Evolutionary conservation across 192 early-diverging fungal species (phyloP).

Genomic region (Podila clonocystis): DNA sequence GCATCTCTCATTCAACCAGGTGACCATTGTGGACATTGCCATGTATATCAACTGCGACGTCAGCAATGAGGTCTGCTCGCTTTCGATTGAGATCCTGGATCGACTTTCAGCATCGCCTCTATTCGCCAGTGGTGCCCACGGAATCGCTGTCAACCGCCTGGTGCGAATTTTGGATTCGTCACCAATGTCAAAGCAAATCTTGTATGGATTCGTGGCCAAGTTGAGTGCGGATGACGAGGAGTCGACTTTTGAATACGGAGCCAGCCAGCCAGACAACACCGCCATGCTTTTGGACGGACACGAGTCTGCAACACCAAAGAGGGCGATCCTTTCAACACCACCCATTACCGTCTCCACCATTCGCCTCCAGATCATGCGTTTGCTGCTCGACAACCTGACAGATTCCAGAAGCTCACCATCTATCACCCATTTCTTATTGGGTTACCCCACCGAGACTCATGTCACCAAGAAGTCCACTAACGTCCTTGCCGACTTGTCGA

Average conservation of each 20-base stretch:
- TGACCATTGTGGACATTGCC: constrained; percentile 79
- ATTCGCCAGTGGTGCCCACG: constrained; percentile 66
- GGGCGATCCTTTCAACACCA: constrained; percentile 24
- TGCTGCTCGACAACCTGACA: constrained; percentile 81
- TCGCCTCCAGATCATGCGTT: constrained; percentile 84
- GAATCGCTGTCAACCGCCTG: constrained; percentile 73
- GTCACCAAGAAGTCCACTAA: constrained; percentile 52
- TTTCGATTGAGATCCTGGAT: constrained; percentile 75
- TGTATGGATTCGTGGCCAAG: constrained; percentile 80
- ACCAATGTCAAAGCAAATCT: constrained; percentile 72
- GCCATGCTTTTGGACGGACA: constrained; percentile 46
- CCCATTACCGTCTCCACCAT: constrained; percentile 58
- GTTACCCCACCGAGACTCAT: constrained; percentile 61
- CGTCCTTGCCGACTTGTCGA: constrained; percentile 39
- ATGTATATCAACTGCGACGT: constrained; percentile 73
- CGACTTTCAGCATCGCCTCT: constrained; percentile 77
- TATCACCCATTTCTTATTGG: constrained; percentile 91
- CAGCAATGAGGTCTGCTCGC: constrained; percentile 77
- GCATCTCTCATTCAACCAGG: constrained; percentile 74
- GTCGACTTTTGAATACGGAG: constrained; percentile 28
- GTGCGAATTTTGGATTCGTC: constrained; percentile 75
- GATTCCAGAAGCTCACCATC: constrained; percentile 68
- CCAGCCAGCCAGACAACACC: neutral
- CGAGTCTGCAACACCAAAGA: constrained; percentile 35
- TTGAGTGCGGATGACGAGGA: constrained; percentile 73